These are phyloP conservation scores for Amphichorda felina DNA, from an alignment of 2,329 filamentous ascomycete species.

Conservation along the genomic window DNA sequence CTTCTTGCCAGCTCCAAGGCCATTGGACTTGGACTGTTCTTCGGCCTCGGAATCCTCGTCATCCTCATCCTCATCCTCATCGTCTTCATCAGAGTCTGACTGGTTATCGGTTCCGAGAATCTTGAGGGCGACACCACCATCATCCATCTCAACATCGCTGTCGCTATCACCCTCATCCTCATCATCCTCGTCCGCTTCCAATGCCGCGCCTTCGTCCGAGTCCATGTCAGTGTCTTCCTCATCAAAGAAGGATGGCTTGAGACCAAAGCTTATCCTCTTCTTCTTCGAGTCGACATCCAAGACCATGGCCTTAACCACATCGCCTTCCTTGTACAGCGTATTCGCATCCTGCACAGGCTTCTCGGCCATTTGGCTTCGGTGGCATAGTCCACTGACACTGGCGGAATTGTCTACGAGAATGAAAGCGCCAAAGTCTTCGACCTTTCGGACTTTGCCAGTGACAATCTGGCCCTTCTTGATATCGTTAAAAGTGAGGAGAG, in stretches of 20 bases:
- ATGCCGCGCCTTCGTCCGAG: constrained; percentile 28
- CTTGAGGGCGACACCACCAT: constrained; percentile 27
- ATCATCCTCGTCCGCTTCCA: constrained; percentile 29
- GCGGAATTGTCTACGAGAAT: constrained; percentile 77
- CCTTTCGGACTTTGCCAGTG: constrained; percentile 83
- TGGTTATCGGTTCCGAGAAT: constrained; percentile 35
- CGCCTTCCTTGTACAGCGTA: constrained; percentile 81
- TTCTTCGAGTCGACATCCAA: constrained; percentile 65
- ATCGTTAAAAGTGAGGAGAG: constrained; percentile 63
- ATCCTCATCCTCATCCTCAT: constrained; percentile 17
- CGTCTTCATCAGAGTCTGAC: constrained; percentile 24
- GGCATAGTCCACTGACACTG: constrained; percentile 87
- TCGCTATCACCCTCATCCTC: constrained; percentile 35
- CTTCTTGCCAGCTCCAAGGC: constrained; percentile 62
- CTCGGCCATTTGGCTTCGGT: constrained; percentile 85
- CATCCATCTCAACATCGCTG: constrained; percentile 37
- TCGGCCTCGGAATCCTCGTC: constrained; percentile 32
- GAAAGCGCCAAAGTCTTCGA: constrained; percentile 92
- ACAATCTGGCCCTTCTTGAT: constrained; percentile 70
- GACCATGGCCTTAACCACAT: constrained; percentile 85
- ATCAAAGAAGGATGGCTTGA: constrained; percentile 88
- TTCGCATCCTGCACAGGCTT: constrained; percentile 70
- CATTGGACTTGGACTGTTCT: constrained; percentile 29
- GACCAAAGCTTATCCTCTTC: constrained; percentile 73
- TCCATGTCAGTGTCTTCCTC: constrained; percentile 44